Evolutionary conservation across 2,329 filamentous ascomycete genomes (phyloP).

Genomic region (Periconia macrospinosa): DNA sequence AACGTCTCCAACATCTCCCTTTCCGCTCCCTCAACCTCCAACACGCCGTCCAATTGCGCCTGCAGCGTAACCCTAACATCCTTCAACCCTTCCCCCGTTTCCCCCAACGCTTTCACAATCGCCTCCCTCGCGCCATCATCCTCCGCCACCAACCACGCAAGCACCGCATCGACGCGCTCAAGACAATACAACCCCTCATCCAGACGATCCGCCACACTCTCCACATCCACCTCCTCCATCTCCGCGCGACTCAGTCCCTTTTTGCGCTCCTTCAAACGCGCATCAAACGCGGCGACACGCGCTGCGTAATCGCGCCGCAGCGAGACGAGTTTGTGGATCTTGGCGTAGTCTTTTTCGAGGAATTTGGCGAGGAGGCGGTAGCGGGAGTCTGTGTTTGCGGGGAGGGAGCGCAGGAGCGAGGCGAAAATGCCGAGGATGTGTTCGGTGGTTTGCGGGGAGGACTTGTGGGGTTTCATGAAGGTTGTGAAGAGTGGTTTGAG

Average conservation of each 20-base stretch:
- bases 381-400: slow-evolving; percentile 73
- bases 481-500: slow-evolving; percentile 82
- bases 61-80: slow-evolving; percentile 69
- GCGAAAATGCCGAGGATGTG: slow-evolving; percentile 85
- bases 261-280: slow-evolving; percentile 63
- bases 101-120: slow-evolving; percentile 65
- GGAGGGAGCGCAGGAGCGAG: slow-evolving; percentile 76
- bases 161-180: slow-evolving; percentile 78
- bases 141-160: slow-evolving; percentile 91
- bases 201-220: slow-evolving; percentile 74
- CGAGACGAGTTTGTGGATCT: slow-evolving; percentile 71
- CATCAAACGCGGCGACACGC: slow-evolving; percentile 64
- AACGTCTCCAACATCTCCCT: slow-evolving; percentile 70
- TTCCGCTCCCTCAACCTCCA: slow-evolving; percentile 54
- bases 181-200: slow-evolving; percentile 84
- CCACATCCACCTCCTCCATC: slow-evolving; percentile 63
- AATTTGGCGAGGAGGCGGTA: slow-evolving; percentile 92
- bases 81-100: slow-evolving; percentile 66
- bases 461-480: slow-evolving; percentile 85
- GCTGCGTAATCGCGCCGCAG: slow-evolving; percentile 72
- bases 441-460: slow-evolving; percentile 68
- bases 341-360: slow-evolving; percentile 90
- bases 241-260: slow-evolving; percentile 59
- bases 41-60: slow-evolving; percentile 65
- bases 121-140: slow-evolving; percentile 72